phyloP scores from a whole-genome alignment of 257 asterid genomes.

The Mentha longifolia region DNA sequence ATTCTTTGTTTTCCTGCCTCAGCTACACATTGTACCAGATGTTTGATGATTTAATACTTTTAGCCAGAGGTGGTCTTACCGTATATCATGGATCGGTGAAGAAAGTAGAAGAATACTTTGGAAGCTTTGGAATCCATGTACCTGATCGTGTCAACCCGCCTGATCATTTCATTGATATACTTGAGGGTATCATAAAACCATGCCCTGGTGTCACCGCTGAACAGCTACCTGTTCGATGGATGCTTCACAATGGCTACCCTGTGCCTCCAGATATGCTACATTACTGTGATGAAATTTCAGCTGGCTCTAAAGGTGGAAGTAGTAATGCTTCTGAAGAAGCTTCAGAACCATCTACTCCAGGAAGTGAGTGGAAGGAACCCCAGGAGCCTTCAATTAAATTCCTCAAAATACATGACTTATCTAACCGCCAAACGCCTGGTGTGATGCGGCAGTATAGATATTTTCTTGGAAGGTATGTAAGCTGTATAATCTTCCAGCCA shows the following conservation, averaged over 20 bases:
- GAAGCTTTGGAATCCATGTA: slow-evolving; percentile 66
- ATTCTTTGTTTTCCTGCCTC: slow-evolving; percentile 40
- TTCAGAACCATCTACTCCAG: slow-evolving; percentile 44
- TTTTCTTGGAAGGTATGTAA: slow-evolving; percentile 85
- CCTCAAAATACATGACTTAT: slow-evolving; percentile 55
- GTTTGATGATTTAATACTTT: slow-evolving; percentile 92
- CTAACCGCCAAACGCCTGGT: slow-evolving; percentile 73
- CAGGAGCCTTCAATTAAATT: slow-evolving; percentile 47
- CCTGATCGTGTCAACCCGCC: slow-evolving; percentile 96
- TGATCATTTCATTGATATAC: slow-evolving; percentile 88
- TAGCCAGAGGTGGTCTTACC: slow-evolving; percentile 93
- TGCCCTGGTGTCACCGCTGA: slow-evolving; percentile 60
- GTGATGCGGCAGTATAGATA: slow-evolving; percentile 72
- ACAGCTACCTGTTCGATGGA: slow-evolving; percentile 96
- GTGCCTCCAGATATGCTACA: slow-evolving; percentile 97
- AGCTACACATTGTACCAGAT: slow-evolving; percentile 91
- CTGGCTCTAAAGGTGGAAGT: slow-evolving; percentile 63
- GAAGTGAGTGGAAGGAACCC: slow-evolving; percentile 44
- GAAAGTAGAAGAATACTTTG: slow-evolving; percentile 88
- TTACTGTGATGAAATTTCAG: slow-evolving; percentile 69
- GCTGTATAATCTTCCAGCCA: slow-evolving; percentile 21
- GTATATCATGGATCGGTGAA: slow-evolving; percentile 91
- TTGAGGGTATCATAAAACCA: slow-evolving; percentile 85
- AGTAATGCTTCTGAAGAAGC: slow-evolving; percentile 30
- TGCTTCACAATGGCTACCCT: slow-evolving; percentile 95